Evolutionary conservation across 1,139 yeast genomes (phyloP).

Genomic region (Debaryomyces robertsiae): DNA sequence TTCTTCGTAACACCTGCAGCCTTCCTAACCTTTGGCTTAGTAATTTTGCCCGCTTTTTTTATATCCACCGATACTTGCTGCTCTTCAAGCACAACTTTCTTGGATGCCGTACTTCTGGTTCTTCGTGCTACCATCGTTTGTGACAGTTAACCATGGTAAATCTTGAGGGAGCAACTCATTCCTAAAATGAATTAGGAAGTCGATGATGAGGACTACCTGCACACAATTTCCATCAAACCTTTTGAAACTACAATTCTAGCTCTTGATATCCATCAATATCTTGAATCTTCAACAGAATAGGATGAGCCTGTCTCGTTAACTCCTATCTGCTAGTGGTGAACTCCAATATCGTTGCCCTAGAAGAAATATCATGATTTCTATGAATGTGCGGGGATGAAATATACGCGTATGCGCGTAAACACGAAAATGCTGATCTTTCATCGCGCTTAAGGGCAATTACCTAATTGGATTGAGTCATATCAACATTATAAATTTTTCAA

Average conservation of each 20-base stretch:
- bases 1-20: slow-evolving; percentile 3
- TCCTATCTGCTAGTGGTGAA: too few relatives aligned
- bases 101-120: slow-evolving; percentile 2
- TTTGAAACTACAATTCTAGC: too few relatives aligned
- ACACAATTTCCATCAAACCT: background rate
- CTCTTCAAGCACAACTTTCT: background rate
- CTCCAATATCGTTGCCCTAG: too few relatives aligned
- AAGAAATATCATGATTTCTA: too few relatives aligned
- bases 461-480: slow-evolving; percentile 11
- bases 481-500: background rate
- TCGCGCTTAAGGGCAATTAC: slow-evolving; percentile 12
- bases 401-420: background rate
- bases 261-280: too few relatives aligned
- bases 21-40: background rate
- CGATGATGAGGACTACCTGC: background rate
- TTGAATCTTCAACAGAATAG: too few relatives aligned
- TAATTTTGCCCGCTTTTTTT: background rate
- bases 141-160: too few relatives aligned
- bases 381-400: too few relatives aligned
- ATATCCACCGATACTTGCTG: background rate
- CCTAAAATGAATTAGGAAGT: too few relatives aligned
- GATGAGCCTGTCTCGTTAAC: too few relatives aligned
- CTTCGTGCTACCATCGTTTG: slow-evolving; percentile 4
- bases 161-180: too few relatives aligned
- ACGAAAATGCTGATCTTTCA: slow-evolving; percentile 6